phyloP scores from a whole-genome alignment of 2,329 filamentous ascomycete genomes.

The Hypoxylon sp. region DNA sequence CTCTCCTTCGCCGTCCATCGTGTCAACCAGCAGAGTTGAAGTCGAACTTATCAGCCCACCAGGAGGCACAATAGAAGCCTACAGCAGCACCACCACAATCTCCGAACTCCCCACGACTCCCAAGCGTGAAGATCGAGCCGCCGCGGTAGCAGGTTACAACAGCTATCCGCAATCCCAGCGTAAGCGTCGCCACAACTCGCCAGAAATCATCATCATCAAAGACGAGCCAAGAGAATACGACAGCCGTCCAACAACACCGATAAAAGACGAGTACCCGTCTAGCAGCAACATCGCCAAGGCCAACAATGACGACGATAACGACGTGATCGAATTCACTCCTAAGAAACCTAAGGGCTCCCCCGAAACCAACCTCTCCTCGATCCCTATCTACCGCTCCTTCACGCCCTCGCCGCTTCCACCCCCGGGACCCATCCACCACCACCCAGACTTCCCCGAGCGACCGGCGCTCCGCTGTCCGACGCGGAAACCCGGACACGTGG shows the following conservation, averaged over 20 bases:
- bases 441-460: slow-evolving; percentile 21
- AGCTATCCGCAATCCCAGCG: background rate
- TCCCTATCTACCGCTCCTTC: slow-evolving; percentile 3
- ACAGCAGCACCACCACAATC: background rate
- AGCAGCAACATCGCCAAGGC: background rate
- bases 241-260: background rate
- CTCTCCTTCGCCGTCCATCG: background rate
- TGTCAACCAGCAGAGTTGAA: background rate
- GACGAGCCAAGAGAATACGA: slow-evolving; percentile 4
- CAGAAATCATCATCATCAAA: slow-evolving; percentile 4
- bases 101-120: slow-evolving; percentile 1
- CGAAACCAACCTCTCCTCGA: slow-evolving; percentile 3
- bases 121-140: background rate
- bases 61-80: background rate
- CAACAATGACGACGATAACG: slow-evolving; percentile 12
- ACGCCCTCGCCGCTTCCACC: background rate
- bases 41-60: background rate
- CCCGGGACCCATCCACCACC: slow-evolving; percentile 9
- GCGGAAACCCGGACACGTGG: background rate
- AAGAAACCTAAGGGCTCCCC: slow-evolving; percentile 7
- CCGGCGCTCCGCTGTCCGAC: slow-evolving; percentile 21
- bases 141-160: background rate
- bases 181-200: slow-evolving; percentile 6
- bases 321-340: slow-evolving; percentile 22
- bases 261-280: slow-evolving; percentile 7